phyloP scores from a whole-genome alignment of 495 filamentous ascomycete species.

The Aspergillus leporis region DNA sequence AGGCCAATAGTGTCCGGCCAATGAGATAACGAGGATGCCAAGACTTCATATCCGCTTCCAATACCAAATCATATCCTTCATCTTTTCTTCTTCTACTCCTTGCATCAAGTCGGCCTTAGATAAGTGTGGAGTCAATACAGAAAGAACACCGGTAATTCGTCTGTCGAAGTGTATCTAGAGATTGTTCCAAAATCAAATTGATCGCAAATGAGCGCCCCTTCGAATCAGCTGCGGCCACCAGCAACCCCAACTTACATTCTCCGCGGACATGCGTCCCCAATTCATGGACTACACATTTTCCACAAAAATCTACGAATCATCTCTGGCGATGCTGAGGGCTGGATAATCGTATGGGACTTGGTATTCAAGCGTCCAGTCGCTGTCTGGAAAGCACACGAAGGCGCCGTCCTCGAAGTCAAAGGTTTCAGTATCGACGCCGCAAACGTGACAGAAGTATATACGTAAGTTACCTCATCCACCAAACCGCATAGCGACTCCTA shows the following conservation, averaged over 20 bases:
- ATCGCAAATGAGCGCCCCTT: conserved; percentile 7
- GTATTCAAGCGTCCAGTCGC: conserved; percentile 77
- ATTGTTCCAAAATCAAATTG: no score
- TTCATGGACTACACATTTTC: conserved; percentile 77
- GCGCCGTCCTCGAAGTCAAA: conserved; percentile 74
- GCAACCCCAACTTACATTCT: conserved; percentile 82
- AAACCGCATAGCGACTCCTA: conserved; percentile 3
- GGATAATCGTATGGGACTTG: conserved; percentile 83
- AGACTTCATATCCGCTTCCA: background rate
- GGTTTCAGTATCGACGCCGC: conserved; percentile 45
- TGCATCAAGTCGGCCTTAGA: background rate
- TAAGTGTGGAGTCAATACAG: no score
- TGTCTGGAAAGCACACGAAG: conserved; percentile 86
- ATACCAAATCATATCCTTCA: background rate
- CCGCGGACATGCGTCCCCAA: conserved; percentile 79
- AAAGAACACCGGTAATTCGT: no score
- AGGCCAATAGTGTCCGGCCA: no score
- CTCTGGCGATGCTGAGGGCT: conserved; percentile 89
- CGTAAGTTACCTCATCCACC: conserved; percentile 56
- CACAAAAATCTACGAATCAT: conserved; percentile 72
- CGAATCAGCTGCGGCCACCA: conserved; percentile 35
- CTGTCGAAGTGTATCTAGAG: no score
- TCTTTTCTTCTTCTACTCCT: background rate
- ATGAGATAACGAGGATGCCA: background rate
- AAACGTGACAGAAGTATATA: conserved; percentile 58